phyloP scores from a whole-genome alignment of 2,329 filamentous ascomycete genomes.

The Phoma sp. region DNA sequence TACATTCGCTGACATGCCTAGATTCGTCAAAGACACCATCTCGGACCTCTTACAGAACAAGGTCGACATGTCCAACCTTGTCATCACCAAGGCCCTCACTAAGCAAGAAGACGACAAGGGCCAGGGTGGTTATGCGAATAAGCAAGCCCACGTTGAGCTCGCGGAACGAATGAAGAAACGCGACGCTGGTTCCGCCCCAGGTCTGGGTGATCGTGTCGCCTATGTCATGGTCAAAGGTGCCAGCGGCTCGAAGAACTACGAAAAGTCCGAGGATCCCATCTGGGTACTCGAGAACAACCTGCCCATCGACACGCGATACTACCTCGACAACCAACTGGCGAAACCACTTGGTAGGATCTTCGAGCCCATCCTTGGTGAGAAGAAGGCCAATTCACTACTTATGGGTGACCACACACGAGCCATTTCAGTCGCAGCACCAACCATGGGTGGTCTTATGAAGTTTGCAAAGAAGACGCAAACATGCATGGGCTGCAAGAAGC shows the following conservation, averaged over 20 bases:
- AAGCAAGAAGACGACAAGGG: slow-evolving; percentile 61
- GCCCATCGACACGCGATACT: slow-evolving; percentile 97
- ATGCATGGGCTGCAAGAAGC: slow-evolving; percentile 99
- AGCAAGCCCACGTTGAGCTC: slow-evolving; percentile 95
- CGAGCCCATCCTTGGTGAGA: slow-evolving; percentile 95
- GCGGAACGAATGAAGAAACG: slow-evolving; percentile 97
- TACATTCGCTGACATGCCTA: slow-evolving; percentile 47
- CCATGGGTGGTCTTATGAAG: slow-evolving; percentile 94
- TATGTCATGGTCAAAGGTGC: slow-evolving; percentile 98
- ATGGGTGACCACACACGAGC: slow-evolving; percentile 94
- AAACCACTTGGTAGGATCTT: slow-evolving; percentile 96
- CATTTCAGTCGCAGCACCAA: slow-evolving; percentile 90
- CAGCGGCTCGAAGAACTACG: slow-evolving; percentile 90
- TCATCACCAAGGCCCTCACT: slow-evolving; percentile 96
- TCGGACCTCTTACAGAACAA: slow-evolving; percentile 96
- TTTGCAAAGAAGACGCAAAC: slow-evolving; percentile 98
- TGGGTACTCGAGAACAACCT: slow-evolving; percentile 97
- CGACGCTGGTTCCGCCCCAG: slow-evolving; percentile 91
- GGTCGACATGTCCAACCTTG: slow-evolving; percentile 97
- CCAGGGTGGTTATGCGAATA: slow-evolving; percentile 72
- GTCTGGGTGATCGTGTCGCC: slow-evolving; percentile 91
- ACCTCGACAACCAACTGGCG: slow-evolving; percentile 96
- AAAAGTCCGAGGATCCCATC: slow-evolving; percentile 95
- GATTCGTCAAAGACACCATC: slow-evolving; percentile 96
- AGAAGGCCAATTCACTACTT: slow-evolving; percentile 83